Evolutionary conservation across 257 asterid species (phyloP), one percentile per base, ranked within the genome.

Genomic region (Nicotiana tabacum): DNA sequence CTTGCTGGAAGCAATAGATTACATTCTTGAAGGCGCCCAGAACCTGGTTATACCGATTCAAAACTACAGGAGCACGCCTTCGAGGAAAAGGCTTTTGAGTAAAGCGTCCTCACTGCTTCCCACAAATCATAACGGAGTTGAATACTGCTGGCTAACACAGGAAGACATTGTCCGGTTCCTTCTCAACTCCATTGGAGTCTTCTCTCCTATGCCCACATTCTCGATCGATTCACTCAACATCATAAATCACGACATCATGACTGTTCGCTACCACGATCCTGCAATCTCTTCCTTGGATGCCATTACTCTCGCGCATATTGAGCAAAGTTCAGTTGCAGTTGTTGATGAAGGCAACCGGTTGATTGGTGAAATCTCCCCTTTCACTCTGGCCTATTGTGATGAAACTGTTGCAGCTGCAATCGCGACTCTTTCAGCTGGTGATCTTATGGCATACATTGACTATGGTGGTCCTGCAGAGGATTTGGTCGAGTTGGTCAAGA

Each of bases 361-460:
- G 88, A 84, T 95, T 1, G 98, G 98, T 1, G 98, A 95, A 66
- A 92, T 95, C 89, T 92, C 97, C 1, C 94, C 97, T 11, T 83
- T 69, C 74, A 83, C 92, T 55, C 96, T 95, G 7, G 93, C 98
- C 46, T 85, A 88, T 72, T 95, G 94, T 29, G 92, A 93, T 33
- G 96, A 95, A 85, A 86, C 92, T 0, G 93, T 89, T 62, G 95
- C 95, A 13, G 86, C 93, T 0, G 96, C 97, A 1, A 89, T 93
- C 7, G 78, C 86, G 81, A 84, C 93, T 12, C 93, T 95, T 61
- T 90, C 97, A 1, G 97, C 94, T 1, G 89, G 90, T 51, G 98
- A 95, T 84, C 92, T 95, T 81, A 86, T 93, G 95, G 84, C 91
- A 12, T 93, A 91, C 87, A 86, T 93, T 4, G 98, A 95, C 58